phyloP scores from a whole-genome alignment of 1,284 basidiomycete species.

The Tilletia indica region DNA sequence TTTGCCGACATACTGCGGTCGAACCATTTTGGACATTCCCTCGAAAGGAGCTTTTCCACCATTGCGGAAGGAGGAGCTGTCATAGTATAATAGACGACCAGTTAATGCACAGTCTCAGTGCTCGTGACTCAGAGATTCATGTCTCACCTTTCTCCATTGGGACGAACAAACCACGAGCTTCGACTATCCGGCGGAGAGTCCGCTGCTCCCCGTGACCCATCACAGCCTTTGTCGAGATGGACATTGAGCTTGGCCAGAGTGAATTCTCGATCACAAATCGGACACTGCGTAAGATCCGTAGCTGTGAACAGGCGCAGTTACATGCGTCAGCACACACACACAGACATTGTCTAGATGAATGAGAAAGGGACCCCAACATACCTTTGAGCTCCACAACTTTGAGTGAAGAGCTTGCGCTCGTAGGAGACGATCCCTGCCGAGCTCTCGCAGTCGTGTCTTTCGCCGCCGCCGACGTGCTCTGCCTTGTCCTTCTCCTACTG shows the following conservation, averaged over 20 bases:
- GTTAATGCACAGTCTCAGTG: neutral
- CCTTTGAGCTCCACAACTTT: slow-evolving; percentile 11
- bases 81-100: neutral
- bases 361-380: neutral
- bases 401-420: neutral
- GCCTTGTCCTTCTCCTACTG: neutral
- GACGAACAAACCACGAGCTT: slow-evolving; percentile 16
- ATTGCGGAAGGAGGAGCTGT: slow-evolving; percentile 11
- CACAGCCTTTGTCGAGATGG: slow-evolving; percentile 42
- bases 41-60: slow-evolving; percentile 9
- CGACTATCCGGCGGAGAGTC: neutral
- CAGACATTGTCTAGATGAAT: no score
- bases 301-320: slow-evolving; percentile 24
- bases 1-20: slow-evolving; percentile 45
- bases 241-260: slow-evolving; percentile 41
- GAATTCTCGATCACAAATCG: slow-evolving; percentile 43
- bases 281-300: slow-evolving; percentile 36
- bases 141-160: slow-evolving; percentile 9
- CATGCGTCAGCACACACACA: neutral
- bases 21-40: slow-evolving; percentile 26
- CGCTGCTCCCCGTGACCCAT: neutral
- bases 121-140: neutral
- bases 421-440: neutral
- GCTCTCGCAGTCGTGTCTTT: neutral
- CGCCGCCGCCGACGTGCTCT: slow-evolving; percentile 10